These are phyloP conservation scores for Dichotomopilus funicola DNA, from an alignment of 2,329 filamentous ascomycete genomes.

Conservation along the genomic window DNA sequence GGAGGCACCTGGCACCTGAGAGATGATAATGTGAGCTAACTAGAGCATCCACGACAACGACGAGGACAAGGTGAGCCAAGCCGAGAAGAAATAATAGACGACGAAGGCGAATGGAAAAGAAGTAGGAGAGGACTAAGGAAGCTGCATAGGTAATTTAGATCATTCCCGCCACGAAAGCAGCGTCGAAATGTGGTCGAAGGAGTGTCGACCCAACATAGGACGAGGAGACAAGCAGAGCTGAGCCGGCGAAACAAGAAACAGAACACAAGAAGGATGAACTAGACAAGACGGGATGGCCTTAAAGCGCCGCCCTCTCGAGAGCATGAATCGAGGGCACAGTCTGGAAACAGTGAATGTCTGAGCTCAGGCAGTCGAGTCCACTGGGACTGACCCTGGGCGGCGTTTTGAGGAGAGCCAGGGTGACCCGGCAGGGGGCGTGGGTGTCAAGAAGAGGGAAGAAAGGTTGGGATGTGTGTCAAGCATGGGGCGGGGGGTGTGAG, in stretches of 20 bases:
- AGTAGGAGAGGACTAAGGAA: not conserved
- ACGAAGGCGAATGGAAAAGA: not conserved
- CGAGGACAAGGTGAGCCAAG: too few relatives aligned
- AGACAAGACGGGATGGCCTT: slow-evolving; percentile 7
- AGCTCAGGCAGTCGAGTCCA: slow-evolving; percentile 15
- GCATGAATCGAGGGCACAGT: slow-evolving; percentile 24
- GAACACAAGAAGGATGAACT: slow-evolving; percentile 21
- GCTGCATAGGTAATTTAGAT: too few relatives aligned
- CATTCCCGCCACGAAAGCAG: too few relatives aligned
- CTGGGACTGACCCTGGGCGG: slow-evolving; percentile 8
- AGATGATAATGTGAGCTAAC: too few relatives aligned
- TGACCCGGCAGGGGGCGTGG: not conserved
- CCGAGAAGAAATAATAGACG: not conserved
- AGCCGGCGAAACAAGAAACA: slow-evolving; percentile 3
- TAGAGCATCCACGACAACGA: too few relatives aligned
- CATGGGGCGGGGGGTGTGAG: not conserved
- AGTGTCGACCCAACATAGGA: not conserved
- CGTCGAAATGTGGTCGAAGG: not conserved
- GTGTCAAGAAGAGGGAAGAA: not conserved
- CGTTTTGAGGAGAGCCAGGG: slow-evolving; percentile 4
- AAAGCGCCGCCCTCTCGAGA: slow-evolving; percentile 12
- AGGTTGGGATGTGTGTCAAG: not conserved
- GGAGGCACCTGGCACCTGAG: too few relatives aligned
- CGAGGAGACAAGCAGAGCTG: not conserved
- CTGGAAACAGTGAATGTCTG: slow-evolving; percentile 21